Conservation (phyloP, 306 rosid genomes). For the Sesbania bispinosa region DNA sequence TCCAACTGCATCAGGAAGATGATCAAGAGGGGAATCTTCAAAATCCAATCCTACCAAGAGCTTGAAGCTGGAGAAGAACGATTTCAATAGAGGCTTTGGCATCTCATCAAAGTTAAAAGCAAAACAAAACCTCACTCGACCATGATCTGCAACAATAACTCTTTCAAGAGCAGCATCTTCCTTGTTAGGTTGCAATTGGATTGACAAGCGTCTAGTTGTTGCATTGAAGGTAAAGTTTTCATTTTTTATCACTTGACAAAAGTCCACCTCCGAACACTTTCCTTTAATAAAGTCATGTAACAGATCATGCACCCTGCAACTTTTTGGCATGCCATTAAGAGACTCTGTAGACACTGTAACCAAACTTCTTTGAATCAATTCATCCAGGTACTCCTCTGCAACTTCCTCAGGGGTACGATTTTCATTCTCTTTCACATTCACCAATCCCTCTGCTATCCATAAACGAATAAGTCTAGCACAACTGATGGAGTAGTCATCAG, state of each 20-base stretch:
- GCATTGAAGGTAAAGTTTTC: not conserved
- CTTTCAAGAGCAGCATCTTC: not conserved
- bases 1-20: too few relatives aligned
- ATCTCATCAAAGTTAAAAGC: not conserved
- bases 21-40: too few relatives aligned
- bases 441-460: slow-evolving; percentile 11
- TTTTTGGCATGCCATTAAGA: not conserved
- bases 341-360: not conserved
- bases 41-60: too few relatives aligned
- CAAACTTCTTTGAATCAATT: not conserved
- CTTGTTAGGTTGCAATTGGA: too few relatives aligned
- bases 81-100: not conserved
- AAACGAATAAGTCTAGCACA: not conserved
- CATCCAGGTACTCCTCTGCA: not conserved
- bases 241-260: not conserved
- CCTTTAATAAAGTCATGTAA: not conserved
- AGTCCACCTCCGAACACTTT: not conserved
- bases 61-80: too few relatives aligned
- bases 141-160: not conserved
- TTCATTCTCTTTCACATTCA: not conserved
- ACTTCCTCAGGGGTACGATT: not conserved
- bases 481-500: too few relatives aligned
- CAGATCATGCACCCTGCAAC: not conserved
- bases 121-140: not conserved
- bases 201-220: too few relatives aligned